Evolutionary conservation across 2,329 filamentous ascomycete genomes (phyloP).

Genomic region (Penicillium hordei): DNA sequence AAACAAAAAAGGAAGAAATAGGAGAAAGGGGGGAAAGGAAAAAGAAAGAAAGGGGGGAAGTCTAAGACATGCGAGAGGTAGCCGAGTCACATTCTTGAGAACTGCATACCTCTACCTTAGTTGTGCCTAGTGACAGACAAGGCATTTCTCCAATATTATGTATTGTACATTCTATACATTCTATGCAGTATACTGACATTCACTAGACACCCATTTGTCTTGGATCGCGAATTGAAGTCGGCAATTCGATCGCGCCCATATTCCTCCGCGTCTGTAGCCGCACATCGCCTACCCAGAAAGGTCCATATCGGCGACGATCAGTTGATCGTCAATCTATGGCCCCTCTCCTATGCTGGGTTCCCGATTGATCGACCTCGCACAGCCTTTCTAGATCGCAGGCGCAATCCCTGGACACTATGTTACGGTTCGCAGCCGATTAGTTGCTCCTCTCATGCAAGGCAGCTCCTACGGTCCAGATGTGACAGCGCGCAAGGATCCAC

Average conservation of each 20-base stretch:
- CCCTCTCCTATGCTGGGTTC: conserved; percentile 4
- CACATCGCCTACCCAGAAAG: conserved; percentile 2
- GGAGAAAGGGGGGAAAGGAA: not conserved
- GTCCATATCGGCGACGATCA: conserved; percentile 6
- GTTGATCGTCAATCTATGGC: conserved; percentile 1
- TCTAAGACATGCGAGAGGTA: conserved; percentile 1
- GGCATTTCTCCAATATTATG: not conserved
- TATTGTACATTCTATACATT: not conserved
- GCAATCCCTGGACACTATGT: conserved; percentile 1
- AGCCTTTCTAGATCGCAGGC: not conserved
- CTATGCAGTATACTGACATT: not conserved
- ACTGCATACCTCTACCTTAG: conserved; percentile 7
- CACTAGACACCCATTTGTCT: not conserved
- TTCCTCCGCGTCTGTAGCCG: conserved; percentile 4
- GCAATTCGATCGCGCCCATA: not conserved
- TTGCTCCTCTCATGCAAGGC: conserved; percentile 24
- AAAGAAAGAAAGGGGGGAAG: not conserved
- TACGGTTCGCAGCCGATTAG: conserved; percentile 24
- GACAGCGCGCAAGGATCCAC: conserved; percentile 27
- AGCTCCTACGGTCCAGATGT: conserved; percentile 17
- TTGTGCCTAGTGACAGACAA: not conserved
- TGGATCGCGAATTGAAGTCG: not conserved
- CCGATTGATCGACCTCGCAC: conserved; percentile 4
- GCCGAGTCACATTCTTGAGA: conserved; percentile 9
- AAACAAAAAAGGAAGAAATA: not conserved